Percentiles rank a stretch among this genome's conserved stretches.
These are phyloP conservation scores for Acanthamoeba castellanii DNA, from an alignment of 208 protist species.

Conservation along the genomic window DNA sequence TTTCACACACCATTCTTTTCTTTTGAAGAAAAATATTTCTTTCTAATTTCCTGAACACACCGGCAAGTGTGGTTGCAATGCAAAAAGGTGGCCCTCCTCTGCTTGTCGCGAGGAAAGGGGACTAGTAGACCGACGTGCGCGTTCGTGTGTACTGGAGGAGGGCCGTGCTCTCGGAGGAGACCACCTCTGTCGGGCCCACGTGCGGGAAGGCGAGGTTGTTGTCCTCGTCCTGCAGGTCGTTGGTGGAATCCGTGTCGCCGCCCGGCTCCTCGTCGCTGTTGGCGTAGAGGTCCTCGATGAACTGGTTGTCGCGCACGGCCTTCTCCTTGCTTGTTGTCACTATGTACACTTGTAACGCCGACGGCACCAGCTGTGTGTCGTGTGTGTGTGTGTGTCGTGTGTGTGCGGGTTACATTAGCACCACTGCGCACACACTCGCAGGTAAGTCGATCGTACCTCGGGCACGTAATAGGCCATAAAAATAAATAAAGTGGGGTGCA, in stretches of 20 bases:
- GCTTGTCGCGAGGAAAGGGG: no score
- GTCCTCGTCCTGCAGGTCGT: background rate
- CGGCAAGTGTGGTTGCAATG: no score
- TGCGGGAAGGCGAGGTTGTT: background rate
- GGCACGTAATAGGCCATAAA: background rate
- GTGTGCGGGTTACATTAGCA: no score
- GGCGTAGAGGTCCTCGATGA: conserved; percentile 17
- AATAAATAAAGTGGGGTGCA: background rate
- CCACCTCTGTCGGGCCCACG: background rate
- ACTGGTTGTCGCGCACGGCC: conserved; percentile 10
- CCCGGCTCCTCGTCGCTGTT: background rate
- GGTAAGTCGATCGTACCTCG: conserved; percentile 4
- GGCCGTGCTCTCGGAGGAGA: background rate
- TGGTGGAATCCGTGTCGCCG: background rate
- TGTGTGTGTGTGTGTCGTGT: no score
- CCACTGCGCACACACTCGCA: no score
- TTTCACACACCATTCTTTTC: no score
- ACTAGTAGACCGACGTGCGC: background rate
- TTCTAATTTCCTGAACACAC: no score
- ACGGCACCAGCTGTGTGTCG: background rate
- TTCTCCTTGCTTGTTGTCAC: conserved; percentile 33
- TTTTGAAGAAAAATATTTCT: no score
- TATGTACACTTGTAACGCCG: conserved; percentile 27
- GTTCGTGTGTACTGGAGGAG: background rate
- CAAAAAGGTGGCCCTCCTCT: background rate